Evolutionary conservation across 495 filamentous ascomycete species (phyloP), one percentile per base, ranked within the genome.

Genomic region (Rusavskia elegans): DNA sequence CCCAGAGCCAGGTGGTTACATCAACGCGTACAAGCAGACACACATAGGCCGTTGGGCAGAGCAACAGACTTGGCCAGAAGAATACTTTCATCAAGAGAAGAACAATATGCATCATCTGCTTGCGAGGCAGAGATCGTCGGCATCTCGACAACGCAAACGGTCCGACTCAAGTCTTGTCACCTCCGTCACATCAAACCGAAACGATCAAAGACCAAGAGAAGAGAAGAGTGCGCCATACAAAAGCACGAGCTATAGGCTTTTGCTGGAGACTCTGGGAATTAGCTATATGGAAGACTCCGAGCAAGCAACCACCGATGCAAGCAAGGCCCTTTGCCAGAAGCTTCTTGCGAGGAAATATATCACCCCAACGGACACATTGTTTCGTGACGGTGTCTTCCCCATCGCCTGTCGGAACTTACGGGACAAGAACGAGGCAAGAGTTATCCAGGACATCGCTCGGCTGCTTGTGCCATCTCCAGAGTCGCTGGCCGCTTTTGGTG

Each of bases 381-480:
- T 73, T 57, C 51, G 54, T 14, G 61, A 68, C 54, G 58, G 69
- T 46, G 36, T 64, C 2, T 68, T 71, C 49, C 36, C 65, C 9
- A 17, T 23, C 30, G 60, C 62, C 35, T 70, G 61, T 50, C 32
- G 52, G 7, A 66, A 49, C 1, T 36, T 70, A 16, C 39, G 55
- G 25, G 42, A 62, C 27, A 68, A 56, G 39, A 71, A 71, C 45
- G 63, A 73, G 52, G 61, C 66, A 5, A 59, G 45, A 52, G 48
- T 74, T 30, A 55, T 69, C 41, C 61, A 51, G 61, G 67, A 72
- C 56, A 68, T 71, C 35, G 29, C 56, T 39, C 64, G 38, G 45
- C 51, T 72, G 11, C 64, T 73, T 44, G 57, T 68, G 29, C 66
- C 66, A 46, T 68, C 68, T 16, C 64, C 67, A 0, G 52, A 73